Evolutionary conservation across 2,329 filamentous ascomycete genomes (phyloP).

Genomic region (Aschersonia sp.): DNA sequence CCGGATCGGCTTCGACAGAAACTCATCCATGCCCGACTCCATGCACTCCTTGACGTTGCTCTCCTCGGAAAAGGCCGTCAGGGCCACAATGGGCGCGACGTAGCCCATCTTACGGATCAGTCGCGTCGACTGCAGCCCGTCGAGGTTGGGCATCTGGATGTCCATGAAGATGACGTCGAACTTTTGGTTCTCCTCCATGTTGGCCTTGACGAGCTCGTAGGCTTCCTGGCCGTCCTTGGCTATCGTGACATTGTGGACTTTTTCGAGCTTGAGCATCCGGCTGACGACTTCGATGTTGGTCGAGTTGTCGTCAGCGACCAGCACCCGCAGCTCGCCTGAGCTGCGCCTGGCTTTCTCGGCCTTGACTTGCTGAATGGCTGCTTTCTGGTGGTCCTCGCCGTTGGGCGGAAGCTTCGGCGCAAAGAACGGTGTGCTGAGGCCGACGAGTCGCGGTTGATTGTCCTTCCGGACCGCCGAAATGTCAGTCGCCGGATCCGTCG

Average conservation of each 20-base stretch:
- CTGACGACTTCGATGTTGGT: slow-evolving; percentile 45
- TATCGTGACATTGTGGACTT: slow-evolving; percentile 76
- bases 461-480: slow-evolving; percentile 6
- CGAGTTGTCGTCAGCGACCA: slow-evolving; percentile 63
- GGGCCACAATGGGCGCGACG: slow-evolving; percentile 72
- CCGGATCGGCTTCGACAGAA: slow-evolving; percentile 62
- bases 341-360: slow-evolving; percentile 33
- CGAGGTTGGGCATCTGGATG: slow-evolving; percentile 86
- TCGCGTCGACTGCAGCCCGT: slow-evolving; percentile 74
- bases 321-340: slow-evolving; percentile 53
- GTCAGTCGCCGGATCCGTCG: slow-evolving; percentile 7
- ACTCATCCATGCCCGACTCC: slow-evolving; percentile 86
- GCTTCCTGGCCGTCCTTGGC: slow-evolving; percentile 80
- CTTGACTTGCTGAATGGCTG: slow-evolving; percentile 49
- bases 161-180: slow-evolving; percentile 96
- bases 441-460: slow-evolving; percentile 62
- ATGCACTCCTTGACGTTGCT: slow-evolving; percentile 77
- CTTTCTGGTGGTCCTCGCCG: slow-evolving; percentile 43
- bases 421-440: slow-evolving; percentile 74
- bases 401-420: slow-evolving; percentile 23
- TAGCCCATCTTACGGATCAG: slow-evolving; percentile 80
- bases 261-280: slow-evolving; percentile 58
- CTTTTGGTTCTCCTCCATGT: slow-evolving; percentile 55
- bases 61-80: slow-evolving; percentile 84
- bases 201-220: slow-evolving; percentile 69